phyloP scores from a whole-genome alignment of 2,329 filamentous ascomycete species.

The Tolypocladium tundrense region DNA sequence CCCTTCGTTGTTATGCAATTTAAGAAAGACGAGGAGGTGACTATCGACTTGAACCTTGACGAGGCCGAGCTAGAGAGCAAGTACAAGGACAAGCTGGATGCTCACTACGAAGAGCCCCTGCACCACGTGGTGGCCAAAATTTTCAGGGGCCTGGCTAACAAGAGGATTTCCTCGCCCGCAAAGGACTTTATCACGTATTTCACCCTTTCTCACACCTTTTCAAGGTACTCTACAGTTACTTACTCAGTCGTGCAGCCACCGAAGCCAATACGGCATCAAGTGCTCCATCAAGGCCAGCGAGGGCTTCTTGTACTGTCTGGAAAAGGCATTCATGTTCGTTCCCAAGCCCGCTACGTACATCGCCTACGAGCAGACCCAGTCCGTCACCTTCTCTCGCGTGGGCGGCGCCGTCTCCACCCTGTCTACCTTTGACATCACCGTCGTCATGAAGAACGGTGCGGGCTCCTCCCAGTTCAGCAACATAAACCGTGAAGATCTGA shows the following conservation, averaged over 20 bases:
- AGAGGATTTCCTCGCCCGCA: slow-evolving; percentile 88
- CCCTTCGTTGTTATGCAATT: slow-evolving; percentile 99
- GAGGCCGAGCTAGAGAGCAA: slow-evolving; percentile 73
- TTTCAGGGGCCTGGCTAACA: slow-evolving; percentile 86
- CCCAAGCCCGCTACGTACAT: slow-evolving; percentile 98
- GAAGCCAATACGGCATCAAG: slow-evolving; percentile 90
- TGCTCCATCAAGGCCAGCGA: slow-evolving; percentile 99
- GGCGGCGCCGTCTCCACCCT: slow-evolving; percentile 88
- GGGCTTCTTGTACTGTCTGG: slow-evolving; percentile 90
- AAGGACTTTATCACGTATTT: slow-evolving; percentile 78
- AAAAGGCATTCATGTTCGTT: slow-evolving; percentile 98
- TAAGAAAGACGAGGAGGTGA: slow-evolving; percentile 95
- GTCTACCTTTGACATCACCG: slow-evolving; percentile 93
- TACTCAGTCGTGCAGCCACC: slow-evolving; percentile 46
- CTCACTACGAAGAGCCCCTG: slow-evolving; percentile 88
- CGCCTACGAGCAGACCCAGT: slow-evolving; percentile 83
- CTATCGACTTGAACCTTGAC: slow-evolving; percentile 91
- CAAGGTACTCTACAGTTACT: neutral
- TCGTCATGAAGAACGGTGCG: slow-evolving; percentile 76
- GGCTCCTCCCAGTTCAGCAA: slow-evolving; percentile 96
- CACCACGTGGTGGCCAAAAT: slow-evolving; percentile 92
- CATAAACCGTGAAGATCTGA: slow-evolving; percentile 96
- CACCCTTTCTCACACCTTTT: neutral
- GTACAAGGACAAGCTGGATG: slow-evolving; percentile 81
- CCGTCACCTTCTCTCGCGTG: slow-evolving; percentile 91